These are phyloP conservation scores for Pythium utonaiense DNA, from an alignment of 352 stramenopile genomes.

Conservation along the genomic window DNA sequence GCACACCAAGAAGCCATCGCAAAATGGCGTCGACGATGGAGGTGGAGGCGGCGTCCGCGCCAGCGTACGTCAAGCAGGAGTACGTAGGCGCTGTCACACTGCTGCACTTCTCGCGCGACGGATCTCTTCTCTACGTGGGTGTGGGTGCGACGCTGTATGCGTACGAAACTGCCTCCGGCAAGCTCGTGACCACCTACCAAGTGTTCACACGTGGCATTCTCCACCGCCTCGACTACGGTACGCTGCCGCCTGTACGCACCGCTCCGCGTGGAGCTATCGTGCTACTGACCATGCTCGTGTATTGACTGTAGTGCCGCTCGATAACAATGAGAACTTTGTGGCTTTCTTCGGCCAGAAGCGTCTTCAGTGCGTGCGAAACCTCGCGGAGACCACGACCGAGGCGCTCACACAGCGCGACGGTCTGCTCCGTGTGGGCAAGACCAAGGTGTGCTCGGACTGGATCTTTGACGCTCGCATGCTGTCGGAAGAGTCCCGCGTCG, in stretches of 20 bases:
- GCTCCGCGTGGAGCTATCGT: neutral
- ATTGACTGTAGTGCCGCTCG: conserved; percentile 8
- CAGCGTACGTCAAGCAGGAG: conserved; percentile 50
- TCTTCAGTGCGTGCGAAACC: conserved; percentile 44
- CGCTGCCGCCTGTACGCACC: neutral
- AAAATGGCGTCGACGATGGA: neutral
- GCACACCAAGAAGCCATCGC: conserved; percentile 2
- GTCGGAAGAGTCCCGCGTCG: conserved; percentile 15
- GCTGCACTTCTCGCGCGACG: conserved; percentile 65
- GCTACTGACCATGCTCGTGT: neutral
- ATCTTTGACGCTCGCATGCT: conserved; percentile 79
- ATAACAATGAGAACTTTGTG: conserved; percentile 20
- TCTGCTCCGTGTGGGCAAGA: conserved; percentile 35
- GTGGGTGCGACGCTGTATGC: conserved; percentile 61
- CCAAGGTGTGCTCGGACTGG: conserved; percentile 78
- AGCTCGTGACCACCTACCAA: conserved; percentile 38
- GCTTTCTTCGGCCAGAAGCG: conserved; percentile 84
- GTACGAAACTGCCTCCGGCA: conserved; percentile 49
- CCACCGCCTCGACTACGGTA: conserved; percentile 64
- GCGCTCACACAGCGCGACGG: conserved; percentile 6
- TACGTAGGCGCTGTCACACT: conserved; percentile 84
- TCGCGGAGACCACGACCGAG: conserved; percentile 40
- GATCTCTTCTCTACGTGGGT: conserved; percentile 69
- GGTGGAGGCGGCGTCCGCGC: neutral
- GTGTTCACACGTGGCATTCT: conserved; percentile 67